Base-by-base conservation (phyloP, 257 asterid genomes). In the Rubia yunnanensis region DNA sequence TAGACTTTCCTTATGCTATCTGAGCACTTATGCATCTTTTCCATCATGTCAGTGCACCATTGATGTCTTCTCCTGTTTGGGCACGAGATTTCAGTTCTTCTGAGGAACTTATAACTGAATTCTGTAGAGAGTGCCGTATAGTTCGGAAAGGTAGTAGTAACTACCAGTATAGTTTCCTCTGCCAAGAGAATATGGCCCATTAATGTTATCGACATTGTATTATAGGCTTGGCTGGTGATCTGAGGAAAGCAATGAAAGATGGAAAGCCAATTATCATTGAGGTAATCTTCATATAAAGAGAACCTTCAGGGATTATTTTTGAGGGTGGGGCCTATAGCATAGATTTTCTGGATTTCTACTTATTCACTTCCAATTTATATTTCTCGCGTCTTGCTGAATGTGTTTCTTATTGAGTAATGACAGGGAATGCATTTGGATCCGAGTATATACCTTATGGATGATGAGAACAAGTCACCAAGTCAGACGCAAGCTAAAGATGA, bases 381-480 rank as follows among this genome's bases (percentile, higher is more conserved):
- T 49, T 60, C 55, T 32, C 5, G 48, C 58, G 2, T 31, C 60
- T 66, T 36, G 23, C 38, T 55, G 57, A 32, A 28, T 61, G 55
- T 35, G 49, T 74, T 36, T 46, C 52, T 56, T 54, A 64, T 75
- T 65, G 79, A 58, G 44, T 46, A 61, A 75, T 69, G 80, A 58
- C 95, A 94, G 99, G 99, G 98, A 67, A 90, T 88, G 80, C 98
- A 94, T 84, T 82, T 94, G 87, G 98, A 90, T 81, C 99, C 98
- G 26, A 94, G 95, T 78, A 94, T 94, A 61, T 94, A 94, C 76
- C 79, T 90, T 59, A 90, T 94, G 96, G 95, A 94, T 73, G 98
- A 88, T 65, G 98, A 85, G 71, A 88, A 81, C 72, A 86, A 90
- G 76, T 71, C 70, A 53, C 74, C 88, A 41, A 48, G 81, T 49